Percentiles rank a stretch among this genome's conserved stretches.
Conservation (phyloP, 2,329 filamentous ascomycete genomes). For the Beauveria sp. region DNA sequence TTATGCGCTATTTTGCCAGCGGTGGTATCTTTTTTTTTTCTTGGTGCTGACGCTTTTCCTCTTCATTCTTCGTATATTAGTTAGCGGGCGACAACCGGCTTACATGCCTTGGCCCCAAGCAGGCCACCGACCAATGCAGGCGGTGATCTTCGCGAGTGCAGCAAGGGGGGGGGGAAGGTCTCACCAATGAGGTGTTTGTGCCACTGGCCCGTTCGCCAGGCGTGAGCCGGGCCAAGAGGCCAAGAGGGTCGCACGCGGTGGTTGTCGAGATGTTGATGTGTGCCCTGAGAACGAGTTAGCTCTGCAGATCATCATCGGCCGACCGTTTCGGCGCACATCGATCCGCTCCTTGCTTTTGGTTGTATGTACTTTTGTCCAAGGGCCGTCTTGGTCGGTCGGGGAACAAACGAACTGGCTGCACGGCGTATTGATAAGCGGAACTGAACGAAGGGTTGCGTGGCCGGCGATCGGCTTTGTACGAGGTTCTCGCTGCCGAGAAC, state of each 20-base stretch:
- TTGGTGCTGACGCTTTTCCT: slow-evolving; percentile 4
- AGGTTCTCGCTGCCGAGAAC: not conserved
- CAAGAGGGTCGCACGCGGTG: not conserved
- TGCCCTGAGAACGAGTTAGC: not conserved
- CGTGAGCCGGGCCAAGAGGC: not conserved
- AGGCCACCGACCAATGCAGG: not conserved
- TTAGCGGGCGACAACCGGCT: slow-evolving; percentile 11
- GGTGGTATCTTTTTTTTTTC: slow-evolving; percentile 1
- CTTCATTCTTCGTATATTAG: slow-evolving; percentile 1
- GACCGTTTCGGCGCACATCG: not conserved
- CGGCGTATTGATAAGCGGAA: not conserved
- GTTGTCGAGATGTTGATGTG: not conserved
- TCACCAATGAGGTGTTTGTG: not conserved
- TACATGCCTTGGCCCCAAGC: slow-evolving; percentile 4
- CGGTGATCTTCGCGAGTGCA: not conserved
- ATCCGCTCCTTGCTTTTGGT: not conserved
- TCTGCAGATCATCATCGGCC: slow-evolving; percentile 1
- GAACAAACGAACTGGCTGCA: not conserved
- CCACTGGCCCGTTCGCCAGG: not conserved
- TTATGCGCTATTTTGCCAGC: slow-evolving; percentile 6
- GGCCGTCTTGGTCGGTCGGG: not conserved
- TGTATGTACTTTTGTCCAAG: not conserved
- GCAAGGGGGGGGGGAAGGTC: not conserved
- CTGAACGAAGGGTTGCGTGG: not conserved
- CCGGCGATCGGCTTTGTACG: not conserved